Base-by-base conservation (phyloP, 2,329 filamentous ascomycete genomes). In the Fusarium sp. region DNA sequence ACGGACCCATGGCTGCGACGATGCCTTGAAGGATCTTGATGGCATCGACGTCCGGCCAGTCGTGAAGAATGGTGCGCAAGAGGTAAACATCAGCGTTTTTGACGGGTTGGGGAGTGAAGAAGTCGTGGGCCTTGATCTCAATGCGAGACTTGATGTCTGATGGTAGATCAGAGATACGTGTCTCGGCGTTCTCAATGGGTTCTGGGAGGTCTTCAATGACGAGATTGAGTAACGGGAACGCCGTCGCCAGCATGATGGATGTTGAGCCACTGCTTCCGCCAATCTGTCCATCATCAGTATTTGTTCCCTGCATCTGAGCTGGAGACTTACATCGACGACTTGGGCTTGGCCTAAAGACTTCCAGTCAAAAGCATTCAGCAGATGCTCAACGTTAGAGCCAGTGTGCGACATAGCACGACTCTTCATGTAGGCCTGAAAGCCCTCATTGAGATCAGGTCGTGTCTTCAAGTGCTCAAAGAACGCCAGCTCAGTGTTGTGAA, bases 41-140 rank as follows among this genome's bases (percentile, higher is more conserved):
- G 7, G 78, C 79, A 42, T 80, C 79, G 1, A 77, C 75, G n/a
- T 81, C 79, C 1, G 80, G 78, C 80, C 80, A 82, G 65, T 82
- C 79, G 38, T 82, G 80, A 0, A 81, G 55, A 20, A 81, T 75
- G 12, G 76, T 78, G 18, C 79, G 77, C 4, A 81, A 38, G 18
- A 76, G 78, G 44, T 81, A 81, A 2, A 81, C 71, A n/a, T 80
- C 75, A 7, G 80, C 76, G 9, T 56, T 62, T 12, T 72, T 65
- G 9, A 76, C 50, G 3, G 81, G 81, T 29, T 82, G 80, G 1
- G 65, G 52, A 10, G 78, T 60, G 60, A 81, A 81, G 47, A 82
- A 81, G 66, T 81, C 73, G 59, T 82, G 79, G 4, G 68, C 58
- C 6, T 70, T 47, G 12, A 80, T 74, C 13, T 73, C 50, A 31